Percentiles rank a stretch among this genome's conserved stretches.
phyloP scores from a whole-genome alignment of 177 flowering plant species.

The Vitis hybrid region DNA sequence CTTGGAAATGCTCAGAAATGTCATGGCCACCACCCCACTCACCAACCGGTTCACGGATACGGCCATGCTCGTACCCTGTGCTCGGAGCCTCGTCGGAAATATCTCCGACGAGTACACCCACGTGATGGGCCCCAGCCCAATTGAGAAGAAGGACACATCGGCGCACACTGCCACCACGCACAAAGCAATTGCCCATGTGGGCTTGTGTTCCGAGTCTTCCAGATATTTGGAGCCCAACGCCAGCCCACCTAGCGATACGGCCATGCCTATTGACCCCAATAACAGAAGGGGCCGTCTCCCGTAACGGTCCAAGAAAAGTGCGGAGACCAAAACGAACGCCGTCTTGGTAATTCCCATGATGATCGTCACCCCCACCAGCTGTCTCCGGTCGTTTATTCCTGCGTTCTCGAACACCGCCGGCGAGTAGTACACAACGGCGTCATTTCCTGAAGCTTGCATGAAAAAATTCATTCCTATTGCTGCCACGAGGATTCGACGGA shows the following conservation, averaged over 20 bases:
- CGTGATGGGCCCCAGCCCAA: conserved; percentile 91
- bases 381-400: conserved; percentile 46
- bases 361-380: conserved; percentile 55
- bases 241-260: conserved; percentile 41
- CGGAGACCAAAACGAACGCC: conserved; percentile 57
- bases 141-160: conserved; percentile 71
- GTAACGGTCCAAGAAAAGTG: conserved; percentile 56
- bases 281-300: conserved; percentile 78
- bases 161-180: conserved; percentile 66
- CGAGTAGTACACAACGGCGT: conserved; percentile 81
- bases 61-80: conserved; percentile 63
- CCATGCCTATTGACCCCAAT: conserved; percentile 62
- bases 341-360: conserved; percentile 77
- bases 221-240: conserved; percentile 59
- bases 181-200: conserved; percentile 62
- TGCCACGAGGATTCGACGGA: conserved; percentile 57
- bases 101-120: conserved; percentile 86
- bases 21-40: conserved; percentile 68
- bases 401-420: conserved; percentile 77
- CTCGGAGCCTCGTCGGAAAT: conserved; percentile 62
- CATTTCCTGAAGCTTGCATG: conserved; percentile 96
- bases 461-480: conserved; percentile 88
- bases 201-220: conserved; percentile 34
- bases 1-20: conserved; percentile 47
- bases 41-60: conserved; percentile 71